Percentiles rank a stretch among this genome's conserved stretches.
Conservation (phyloP, 352 stramenopile species). For the Pythium guiyangense region DNA sequence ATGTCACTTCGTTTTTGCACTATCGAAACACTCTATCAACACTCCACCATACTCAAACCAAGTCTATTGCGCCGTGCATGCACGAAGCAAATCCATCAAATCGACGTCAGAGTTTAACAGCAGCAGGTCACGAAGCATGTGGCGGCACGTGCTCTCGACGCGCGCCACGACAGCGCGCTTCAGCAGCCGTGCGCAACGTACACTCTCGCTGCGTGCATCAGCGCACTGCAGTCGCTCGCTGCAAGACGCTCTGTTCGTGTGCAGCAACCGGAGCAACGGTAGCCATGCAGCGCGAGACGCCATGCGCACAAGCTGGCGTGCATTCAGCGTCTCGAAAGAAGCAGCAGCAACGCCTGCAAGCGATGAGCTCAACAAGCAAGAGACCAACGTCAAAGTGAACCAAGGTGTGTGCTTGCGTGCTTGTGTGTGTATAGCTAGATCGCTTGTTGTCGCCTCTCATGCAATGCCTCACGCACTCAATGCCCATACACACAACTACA, state of each 20-base stretch:
- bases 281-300: neutral
- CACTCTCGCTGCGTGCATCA: no score
- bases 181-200: no score
- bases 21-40: no score
- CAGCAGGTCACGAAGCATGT: no score
- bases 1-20: no score
- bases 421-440: neutral
- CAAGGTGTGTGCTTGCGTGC: neutral
- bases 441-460: neutral
- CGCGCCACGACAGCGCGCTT: no score
- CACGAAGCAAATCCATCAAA: no score
- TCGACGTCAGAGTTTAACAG: no score
- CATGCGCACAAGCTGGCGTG: neutral
- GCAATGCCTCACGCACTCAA: neutral
- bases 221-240: no score
- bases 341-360: neutral
- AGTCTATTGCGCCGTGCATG: no score
- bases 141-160: no score
- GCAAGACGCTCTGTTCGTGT: neutral
- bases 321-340: constrained; percentile 1
- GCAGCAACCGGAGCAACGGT: neutral
- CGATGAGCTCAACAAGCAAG: neutral
- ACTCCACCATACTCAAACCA: no score
- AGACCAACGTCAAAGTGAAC: neutral
- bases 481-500: neutral